Conservation (phyloP, 2,329 filamentous ascomycete species). For the Hymenoscyphus repandus region DNA sequence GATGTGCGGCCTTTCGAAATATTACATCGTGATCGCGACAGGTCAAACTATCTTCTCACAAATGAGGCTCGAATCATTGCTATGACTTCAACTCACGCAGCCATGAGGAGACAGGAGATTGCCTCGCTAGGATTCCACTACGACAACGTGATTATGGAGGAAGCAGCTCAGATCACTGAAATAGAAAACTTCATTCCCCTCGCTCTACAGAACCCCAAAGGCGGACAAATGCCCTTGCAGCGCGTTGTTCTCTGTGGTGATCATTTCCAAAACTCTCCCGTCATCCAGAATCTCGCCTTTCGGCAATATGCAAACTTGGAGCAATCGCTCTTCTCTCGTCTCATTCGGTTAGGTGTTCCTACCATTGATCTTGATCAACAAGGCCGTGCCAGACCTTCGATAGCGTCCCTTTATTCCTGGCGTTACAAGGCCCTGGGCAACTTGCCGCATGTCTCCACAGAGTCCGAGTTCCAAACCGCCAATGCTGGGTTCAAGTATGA, state of each 20-base stretch:
- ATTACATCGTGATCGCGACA: conserved; percentile 79
- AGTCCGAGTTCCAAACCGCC: conserved; percentile 68
- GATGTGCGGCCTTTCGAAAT: conserved; percentile 96
- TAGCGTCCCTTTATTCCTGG: conserved; percentile 90
- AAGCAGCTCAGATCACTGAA: conserved; percentile 96
- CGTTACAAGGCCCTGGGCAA: conserved; percentile 78
- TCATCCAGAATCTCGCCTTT: conserved; percentile 92
- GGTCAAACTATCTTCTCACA: conserved; percentile 89
- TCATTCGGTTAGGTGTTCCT: conserved; percentile 89
- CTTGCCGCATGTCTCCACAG: conserved; percentile 65
- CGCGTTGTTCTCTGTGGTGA: conserved; percentile 90
- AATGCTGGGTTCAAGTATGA: conserved; percentile 93
- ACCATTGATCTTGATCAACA: conserved; percentile 87
- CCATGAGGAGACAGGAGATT: conserved; percentile 89
- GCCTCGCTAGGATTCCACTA: conserved; percentile 91
- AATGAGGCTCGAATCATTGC: conserved; percentile 97
- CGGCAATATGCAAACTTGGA: conserved; percentile 93
- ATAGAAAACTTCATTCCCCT: conserved; percentile 95
- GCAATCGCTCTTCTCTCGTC: conserved; percentile 87
- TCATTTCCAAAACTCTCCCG: conserved; percentile 92
- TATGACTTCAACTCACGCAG: conserved; percentile 98
- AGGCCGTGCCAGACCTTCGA: conserved; percentile 80
- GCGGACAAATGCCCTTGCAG: conserved; percentile 71
- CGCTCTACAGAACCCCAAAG: conserved; percentile 77
- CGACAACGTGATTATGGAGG: conserved; percentile 97